Conservation (phyloP, 2,329 filamentous ascomycete species). For the Acephala macrosclerotiorum region DNA sequence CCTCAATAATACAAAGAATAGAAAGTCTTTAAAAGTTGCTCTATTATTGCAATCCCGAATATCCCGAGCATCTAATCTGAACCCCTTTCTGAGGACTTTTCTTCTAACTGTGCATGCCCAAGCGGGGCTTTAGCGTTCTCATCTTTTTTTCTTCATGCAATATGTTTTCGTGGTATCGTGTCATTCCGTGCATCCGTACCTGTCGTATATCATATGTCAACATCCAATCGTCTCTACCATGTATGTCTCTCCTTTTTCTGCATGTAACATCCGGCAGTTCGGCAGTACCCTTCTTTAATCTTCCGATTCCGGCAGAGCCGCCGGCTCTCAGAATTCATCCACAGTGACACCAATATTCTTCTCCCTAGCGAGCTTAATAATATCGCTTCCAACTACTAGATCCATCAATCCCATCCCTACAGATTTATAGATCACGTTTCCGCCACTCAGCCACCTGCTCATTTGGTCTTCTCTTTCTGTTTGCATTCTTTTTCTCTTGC, state of each 20-base stretch:
- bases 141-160: not conserved
- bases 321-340: constrained; percentile 54
- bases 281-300: not conserved
- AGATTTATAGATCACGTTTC: constrained; percentile 74
- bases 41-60: not conserved
- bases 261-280: not conserved
- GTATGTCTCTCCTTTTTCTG: not conserved
- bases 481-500: constrained; percentile 34
- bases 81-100: not conserved
- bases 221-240: constrained; percentile 1
- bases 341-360: constrained; percentile 62
- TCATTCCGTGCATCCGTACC: constrained; percentile 7
- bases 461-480: constrained; percentile 55
- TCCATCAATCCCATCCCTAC: constrained; percentile 74
- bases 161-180: constrained; percentile 2
- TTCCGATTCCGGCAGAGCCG: not conserved
- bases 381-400: constrained; percentile 64
- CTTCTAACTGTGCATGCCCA: not conserved
- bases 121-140: not conserved
- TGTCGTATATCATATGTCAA: not conserved
- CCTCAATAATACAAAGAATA: not conserved
- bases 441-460: constrained; percentile 62
- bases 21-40: no score
- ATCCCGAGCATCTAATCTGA: no score
- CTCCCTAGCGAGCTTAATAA: constrained; percentile 62